phyloP scores from a whole-genome alignment of 371 early-diverging fungal genomes.

The Gilbertella persicaria region DNA sequence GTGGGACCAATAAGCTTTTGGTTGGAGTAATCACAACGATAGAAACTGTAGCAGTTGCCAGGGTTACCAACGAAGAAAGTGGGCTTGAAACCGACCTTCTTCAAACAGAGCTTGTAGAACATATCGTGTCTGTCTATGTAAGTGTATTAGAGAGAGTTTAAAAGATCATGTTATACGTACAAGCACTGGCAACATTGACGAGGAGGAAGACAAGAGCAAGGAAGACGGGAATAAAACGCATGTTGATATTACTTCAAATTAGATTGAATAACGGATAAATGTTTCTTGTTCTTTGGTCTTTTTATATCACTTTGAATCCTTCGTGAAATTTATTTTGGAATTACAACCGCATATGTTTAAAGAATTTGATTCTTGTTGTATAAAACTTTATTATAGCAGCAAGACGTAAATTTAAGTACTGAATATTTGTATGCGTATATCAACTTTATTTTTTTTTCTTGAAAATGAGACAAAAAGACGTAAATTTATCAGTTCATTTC shows the following conservation, averaged over 20 bases:
- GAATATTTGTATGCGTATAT: too few relatives aligned
- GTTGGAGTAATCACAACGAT: neutral
- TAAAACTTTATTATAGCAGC: too few relatives aligned
- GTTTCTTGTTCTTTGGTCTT: too few relatives aligned
- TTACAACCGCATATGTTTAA: too few relatives aligned
- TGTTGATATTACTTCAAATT: neutral
- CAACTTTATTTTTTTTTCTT: too few relatives aligned
- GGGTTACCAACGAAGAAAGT: neutral
- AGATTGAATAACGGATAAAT: too few relatives aligned
- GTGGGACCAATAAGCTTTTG: neutral
- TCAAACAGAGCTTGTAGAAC: neutral
- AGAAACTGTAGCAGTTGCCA: neutral
- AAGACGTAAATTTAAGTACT: too few relatives aligned
- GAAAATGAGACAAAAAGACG: too few relatives aligned
- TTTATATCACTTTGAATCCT: too few relatives aligned
- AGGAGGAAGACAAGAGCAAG: neutral
- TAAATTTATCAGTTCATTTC: too few relatives aligned
- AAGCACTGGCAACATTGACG: neutral
- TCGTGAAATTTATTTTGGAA: too few relatives aligned
- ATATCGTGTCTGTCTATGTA: neutral
- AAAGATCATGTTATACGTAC: neutral
- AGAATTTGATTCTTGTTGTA: too few relatives aligned
- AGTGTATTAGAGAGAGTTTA: neutral
- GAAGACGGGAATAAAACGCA: neutral
- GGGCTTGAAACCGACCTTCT: neutral